A percentile compares a stretch with the other conserved stretches of the same genome.
Conservation (phyloP, 176 grass and related monocot genomes). For the Raddia guianensis region DNA sequence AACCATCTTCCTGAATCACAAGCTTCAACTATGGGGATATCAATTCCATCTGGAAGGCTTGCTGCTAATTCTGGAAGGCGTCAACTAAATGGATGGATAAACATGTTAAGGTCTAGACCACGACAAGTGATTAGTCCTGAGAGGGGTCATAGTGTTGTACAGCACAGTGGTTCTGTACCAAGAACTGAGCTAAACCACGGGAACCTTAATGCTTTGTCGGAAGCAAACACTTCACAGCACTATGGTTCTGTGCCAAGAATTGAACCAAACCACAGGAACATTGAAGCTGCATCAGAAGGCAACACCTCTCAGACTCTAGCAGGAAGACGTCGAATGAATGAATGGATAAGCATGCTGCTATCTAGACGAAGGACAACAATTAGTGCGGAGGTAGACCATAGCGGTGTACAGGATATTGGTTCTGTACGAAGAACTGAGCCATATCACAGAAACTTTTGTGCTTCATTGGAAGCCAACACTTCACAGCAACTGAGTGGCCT, state of each 20-base stretch:
- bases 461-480: constrained; percentile 6
- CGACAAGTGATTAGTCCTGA: constrained; percentile 3
- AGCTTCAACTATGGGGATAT: constrained; percentile 39
- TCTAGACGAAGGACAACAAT: constrained; percentile 38
- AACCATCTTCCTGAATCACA: constrained; percentile 45
- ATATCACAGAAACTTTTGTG: constrained; percentile 28
- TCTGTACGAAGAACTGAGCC: constrained; percentile 21
- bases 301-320: constrained; percentile 15
- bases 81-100: constrained; percentile 47
- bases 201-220: constrained; percentile 6
- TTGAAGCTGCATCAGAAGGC: constrained; percentile 15
- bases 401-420: constrained; percentile 15
- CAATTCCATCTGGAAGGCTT: constrained; percentile 61
- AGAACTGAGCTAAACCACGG: constrained; percentile 29
- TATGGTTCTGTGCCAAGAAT: constrained; percentile 20
- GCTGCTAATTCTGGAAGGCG: constrained; percentile 43
- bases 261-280: constrained; percentile 20
- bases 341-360: constrained; percentile 52
- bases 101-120: constrained; percentile 53
- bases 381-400: not conserved
- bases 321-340: constrained; percentile 48
- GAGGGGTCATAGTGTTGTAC: constrained; percentile 3
- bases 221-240: constrained; percentile 34
- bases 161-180: not conserved
- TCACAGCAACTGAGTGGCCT: constrained; percentile 35